Evolutionary conservation across 75 land plant genomes (phyloP).

Genomic region (Ceratopteris richardii): DNA sequence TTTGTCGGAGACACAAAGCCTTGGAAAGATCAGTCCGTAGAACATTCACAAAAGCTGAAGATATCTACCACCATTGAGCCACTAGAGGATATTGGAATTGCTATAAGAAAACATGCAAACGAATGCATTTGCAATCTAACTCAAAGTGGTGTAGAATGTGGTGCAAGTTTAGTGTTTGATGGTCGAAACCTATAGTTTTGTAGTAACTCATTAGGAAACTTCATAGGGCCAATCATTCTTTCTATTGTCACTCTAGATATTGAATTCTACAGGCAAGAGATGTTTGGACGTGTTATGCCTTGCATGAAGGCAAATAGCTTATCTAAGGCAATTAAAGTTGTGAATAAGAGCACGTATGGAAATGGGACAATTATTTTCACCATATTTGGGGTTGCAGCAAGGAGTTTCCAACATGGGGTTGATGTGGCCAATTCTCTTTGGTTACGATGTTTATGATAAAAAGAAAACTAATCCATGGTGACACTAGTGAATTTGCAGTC

Average conservation of each 20-base stretch:
- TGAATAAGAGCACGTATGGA: constrained; percentile 80
- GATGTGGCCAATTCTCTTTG: constrained; percentile 35
- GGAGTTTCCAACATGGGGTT: constrained; percentile 81
- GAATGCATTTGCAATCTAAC: constrained; percentile 66
- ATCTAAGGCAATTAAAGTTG: constrained; percentile 73
- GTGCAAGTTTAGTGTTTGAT: constrained; percentile 79
- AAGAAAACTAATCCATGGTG: constrained; percentile 37
- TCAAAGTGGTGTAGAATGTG: constrained; percentile 67
- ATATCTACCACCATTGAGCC: constrained; percentile 79
- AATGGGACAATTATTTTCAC: constrained; percentile 94
- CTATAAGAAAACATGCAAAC: constrained; percentile 92
- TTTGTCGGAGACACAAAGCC: constrained; percentile 74
- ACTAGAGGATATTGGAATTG: constrained; percentile 82
- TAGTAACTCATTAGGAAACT: constrained; percentile 77
- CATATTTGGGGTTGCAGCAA: constrained; percentile 73
- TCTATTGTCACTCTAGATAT: constrained; percentile 65
- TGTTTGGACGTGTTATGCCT: constrained; percentile 91
- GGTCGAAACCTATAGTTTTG: constrained; percentile 73
- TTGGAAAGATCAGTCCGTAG: constrained; percentile 64
- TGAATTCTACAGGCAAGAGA: constrained; percentile 97
- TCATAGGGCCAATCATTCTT: constrained; percentile 86
- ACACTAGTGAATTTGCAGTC: constrained; percentile 22
- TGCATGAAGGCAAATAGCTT: constrained; percentile 86
- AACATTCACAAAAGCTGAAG: constrained; percentile 53
- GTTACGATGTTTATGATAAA: constrained; percentile 14